phyloP scores from a whole-genome alignment of 345 rosid species.

The Zanthoxylum bungeanum region DNA sequence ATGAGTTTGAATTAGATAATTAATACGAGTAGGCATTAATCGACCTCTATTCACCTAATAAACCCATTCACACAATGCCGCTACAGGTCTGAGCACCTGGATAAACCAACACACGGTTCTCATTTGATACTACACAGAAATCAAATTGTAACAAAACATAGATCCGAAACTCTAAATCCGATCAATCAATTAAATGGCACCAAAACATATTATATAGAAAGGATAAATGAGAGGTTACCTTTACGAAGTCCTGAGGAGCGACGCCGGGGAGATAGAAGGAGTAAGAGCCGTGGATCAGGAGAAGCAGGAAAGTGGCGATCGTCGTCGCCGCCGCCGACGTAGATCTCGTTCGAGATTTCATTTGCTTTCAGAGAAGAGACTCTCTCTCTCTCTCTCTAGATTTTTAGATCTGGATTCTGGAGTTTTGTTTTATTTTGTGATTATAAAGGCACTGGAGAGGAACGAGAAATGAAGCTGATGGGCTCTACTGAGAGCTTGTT shows the following conservation, averaged over 20 bases:
- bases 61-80: neutral
- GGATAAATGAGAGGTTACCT: conserved; percentile 36
- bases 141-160: neutral
- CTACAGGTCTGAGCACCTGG: too few species aligned
- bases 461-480: neutral
- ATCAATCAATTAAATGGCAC: neutral
- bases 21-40: too few species aligned
- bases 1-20: too few species aligned
- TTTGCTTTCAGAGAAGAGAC: conserved; percentile 14
- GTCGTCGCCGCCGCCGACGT: conserved; percentile 26
- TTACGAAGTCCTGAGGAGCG: conserved; percentile 87
- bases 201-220: neutral
- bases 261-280: conserved; percentile 99
- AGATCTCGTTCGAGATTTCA: conserved; percentile 40
- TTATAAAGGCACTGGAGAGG: neutral
- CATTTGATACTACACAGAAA: neutral
- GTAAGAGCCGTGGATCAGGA: conserved; percentile 52
- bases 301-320: conserved; percentile 15
- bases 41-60: too few species aligned
- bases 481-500: neutral
- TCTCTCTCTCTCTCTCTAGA: neutral
- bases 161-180: neutral
- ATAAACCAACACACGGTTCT: neutral
- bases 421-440: neutral
- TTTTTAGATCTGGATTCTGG: conserved; percentile 22